These are phyloP conservation scores for Spizellomyces sp. DNA, from an alignment of 192 early-diverging fungal species.

Conservation along the genomic window DNA sequence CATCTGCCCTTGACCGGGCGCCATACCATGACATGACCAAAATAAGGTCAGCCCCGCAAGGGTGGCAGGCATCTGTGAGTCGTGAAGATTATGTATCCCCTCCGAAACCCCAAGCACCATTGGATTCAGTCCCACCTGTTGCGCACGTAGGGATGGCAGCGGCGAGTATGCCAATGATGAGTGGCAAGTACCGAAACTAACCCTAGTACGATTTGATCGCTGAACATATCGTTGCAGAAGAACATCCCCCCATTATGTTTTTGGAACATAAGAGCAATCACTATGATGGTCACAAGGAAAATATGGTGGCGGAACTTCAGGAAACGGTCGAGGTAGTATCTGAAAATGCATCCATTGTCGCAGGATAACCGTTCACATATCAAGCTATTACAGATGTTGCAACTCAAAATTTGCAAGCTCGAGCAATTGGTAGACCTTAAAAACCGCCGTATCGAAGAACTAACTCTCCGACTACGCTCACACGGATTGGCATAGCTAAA, in stretches of 20 bases:
- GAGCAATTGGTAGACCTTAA: slow-evolving; percentile 53
- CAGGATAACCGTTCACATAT: background rate
- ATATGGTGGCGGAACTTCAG: slow-evolving; percentile 45
- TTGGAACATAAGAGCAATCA: too few species aligned
- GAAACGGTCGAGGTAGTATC: slow-evolving; percentile 49
- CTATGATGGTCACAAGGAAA: slow-evolving; percentile 18
- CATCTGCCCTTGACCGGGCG: background rate
- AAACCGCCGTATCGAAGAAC: slow-evolving; percentile 36
- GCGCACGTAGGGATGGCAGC: background rate
- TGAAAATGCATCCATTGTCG: background rate
- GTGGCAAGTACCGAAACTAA: background rate
- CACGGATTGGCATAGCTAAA: slow-evolving; percentile 20
- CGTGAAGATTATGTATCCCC: too few species aligned
- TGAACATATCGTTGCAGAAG: too few species aligned
- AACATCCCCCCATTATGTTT: too few species aligned
- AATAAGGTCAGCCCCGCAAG: too few species aligned
- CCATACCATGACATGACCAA: background rate
- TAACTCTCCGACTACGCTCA: slow-evolving; percentile 14
- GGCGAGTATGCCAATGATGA: background rate
- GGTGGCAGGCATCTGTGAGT: too few species aligned
- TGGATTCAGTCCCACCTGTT: too few species aligned
- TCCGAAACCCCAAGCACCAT: too few species aligned
- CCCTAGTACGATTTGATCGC: too few species aligned
- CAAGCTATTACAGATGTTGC: slow-evolving; percentile 45
- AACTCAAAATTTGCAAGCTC: slow-evolving; percentile 54